These are phyloP conservation scores for Helicocarpus griseus DNA, from an alignment of 2,329 filamentous ascomycete species.

Conservation along the genomic window DNA sequence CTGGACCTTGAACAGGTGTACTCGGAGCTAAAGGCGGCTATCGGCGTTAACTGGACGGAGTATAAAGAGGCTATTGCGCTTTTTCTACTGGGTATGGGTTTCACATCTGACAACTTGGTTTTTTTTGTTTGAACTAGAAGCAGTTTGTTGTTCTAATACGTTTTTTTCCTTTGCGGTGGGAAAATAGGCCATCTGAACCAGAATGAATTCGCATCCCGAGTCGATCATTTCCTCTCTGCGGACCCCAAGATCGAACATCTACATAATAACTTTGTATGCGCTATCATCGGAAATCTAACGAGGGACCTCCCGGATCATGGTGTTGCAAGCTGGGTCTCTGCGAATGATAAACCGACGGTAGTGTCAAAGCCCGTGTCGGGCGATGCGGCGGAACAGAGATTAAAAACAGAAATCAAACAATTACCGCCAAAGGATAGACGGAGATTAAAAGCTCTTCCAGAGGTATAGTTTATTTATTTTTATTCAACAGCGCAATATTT, in stretches of 20 bases:
- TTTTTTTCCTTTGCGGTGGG: constrained; percentile 9
- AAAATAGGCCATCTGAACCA: constrained; percentile 48
- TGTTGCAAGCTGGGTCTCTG: constrained; percentile 55
- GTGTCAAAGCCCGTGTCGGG: constrained; percentile 44
- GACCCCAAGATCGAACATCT: constrained; percentile 46
- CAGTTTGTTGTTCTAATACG: background rate
- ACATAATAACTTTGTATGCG: constrained; percentile 53
- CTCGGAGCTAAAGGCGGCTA: constrained; percentile 48
- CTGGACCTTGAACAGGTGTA: constrained; percentile 56
- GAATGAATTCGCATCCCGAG: constrained; percentile 48
- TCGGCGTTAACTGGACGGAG: constrained; percentile 50
- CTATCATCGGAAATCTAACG: constrained; percentile 49
- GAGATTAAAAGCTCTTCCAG: constrained; percentile 45
- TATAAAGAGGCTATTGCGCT: constrained; percentile 51
- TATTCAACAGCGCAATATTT: background rate
- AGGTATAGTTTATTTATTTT: constrained; percentile 29
- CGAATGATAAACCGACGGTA: constrained; percentile 44
- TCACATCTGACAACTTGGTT: background rate
- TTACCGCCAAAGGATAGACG: constrained; percentile 50
- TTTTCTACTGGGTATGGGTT: constrained; percentile 46
- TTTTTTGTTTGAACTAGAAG: background rate
- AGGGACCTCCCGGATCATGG: constrained; percentile 54
- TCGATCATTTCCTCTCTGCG: constrained; percentile 45
- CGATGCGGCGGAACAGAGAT: constrained; percentile 52
- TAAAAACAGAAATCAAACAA: constrained; percentile 57